Conservation (phyloP, 2,329 filamentous ascomycete genomes). For the Metarhizium anisopliae region DNA sequence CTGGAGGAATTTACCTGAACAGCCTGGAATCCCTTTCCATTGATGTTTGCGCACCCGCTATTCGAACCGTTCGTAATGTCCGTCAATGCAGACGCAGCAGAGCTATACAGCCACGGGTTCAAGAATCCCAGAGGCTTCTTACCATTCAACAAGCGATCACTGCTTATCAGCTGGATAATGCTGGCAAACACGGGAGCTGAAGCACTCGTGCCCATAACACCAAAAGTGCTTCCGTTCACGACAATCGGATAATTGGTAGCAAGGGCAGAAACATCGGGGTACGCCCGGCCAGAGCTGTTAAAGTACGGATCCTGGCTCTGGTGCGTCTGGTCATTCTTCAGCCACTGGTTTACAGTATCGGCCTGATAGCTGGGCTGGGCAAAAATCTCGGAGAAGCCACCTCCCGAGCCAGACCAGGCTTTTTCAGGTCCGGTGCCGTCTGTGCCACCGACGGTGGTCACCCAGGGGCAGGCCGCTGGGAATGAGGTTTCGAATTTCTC, state of each 20-base stretch:
- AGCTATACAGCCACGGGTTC: conserved; percentile 4
- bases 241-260: neutral
- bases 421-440: neutral
- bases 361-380: conserved; percentile 4
- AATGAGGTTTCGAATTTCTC: conserved; percentile 27
- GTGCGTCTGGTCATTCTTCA: conserved; percentile 3
- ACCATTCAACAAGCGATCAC: neutral
- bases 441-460: conserved; percentile 17
- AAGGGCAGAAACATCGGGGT: conserved; percentile 4
- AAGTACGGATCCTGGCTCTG: neutral
- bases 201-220: conserved; percentile 3
- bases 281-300: conserved; percentile 1
- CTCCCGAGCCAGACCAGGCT: neutral
- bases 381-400: conserved; percentile 4
- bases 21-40: conserved; percentile 4
- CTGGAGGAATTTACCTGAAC: neutral
- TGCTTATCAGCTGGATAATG: conserved; percentile 4
- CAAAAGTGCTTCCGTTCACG: neutral
- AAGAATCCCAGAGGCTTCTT: conserved; percentile 5
- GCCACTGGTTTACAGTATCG: neutral
- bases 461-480: conserved; percentile 37
- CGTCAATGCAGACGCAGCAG: neutral
- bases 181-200: conserved; percentile 3
- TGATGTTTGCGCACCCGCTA: neutral
- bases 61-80: neutral